Conservation (phyloP, 352 stramenopile species). For the Pythium aristosporum region DNA sequence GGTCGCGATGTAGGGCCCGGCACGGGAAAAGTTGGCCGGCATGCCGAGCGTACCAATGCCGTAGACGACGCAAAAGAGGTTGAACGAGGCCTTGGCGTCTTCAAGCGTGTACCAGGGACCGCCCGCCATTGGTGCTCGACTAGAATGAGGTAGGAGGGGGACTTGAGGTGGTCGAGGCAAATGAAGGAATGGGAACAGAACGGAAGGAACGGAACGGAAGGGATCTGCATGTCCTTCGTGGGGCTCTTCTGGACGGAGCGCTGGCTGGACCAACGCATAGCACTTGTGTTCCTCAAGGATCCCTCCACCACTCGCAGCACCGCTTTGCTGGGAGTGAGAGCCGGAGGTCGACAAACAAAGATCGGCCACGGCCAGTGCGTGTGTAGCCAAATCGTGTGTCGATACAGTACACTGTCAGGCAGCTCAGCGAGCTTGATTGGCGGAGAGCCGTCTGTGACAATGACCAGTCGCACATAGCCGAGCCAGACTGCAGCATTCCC, state of each 20-base stretch:
- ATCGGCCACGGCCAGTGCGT: slow-evolving; percentile 5
- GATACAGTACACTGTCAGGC: neutral
- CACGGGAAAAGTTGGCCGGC: slow-evolving; percentile 64
- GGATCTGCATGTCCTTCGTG: neutral
- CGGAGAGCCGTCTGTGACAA: slow-evolving; percentile 9
- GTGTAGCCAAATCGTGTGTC: neutral
- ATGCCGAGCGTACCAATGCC: slow-evolving; percentile 72
- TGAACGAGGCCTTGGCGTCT: slow-evolving; percentile 57
- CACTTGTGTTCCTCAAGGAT: neutral
- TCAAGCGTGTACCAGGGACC: slow-evolving; percentile 48
- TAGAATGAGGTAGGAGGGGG: neutral
- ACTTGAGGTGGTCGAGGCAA: slow-evolving; percentile 13
- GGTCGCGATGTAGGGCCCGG: slow-evolving; percentile 45
- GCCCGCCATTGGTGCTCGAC: slow-evolving; percentile 11
- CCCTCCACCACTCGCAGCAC: neutral
- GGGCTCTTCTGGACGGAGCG: neutral
- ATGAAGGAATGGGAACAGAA: slow-evolving; percentile 17
- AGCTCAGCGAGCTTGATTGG: slow-evolving; percentile 15
- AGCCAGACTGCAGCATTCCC: neutral
- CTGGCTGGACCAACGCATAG: too few species aligned
- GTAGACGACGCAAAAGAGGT: slow-evolving; percentile 68
- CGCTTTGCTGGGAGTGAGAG: slow-evolving; percentile 1
- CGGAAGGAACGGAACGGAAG: neutral
- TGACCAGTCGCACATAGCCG: neutral
- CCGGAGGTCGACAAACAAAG: slow-evolving; percentile 10